Evolutionary conservation across 129 eudicot genomes (phyloP), one percentile per base, ranked within the genome.

Genomic region (Flaveria linearis): DNA sequence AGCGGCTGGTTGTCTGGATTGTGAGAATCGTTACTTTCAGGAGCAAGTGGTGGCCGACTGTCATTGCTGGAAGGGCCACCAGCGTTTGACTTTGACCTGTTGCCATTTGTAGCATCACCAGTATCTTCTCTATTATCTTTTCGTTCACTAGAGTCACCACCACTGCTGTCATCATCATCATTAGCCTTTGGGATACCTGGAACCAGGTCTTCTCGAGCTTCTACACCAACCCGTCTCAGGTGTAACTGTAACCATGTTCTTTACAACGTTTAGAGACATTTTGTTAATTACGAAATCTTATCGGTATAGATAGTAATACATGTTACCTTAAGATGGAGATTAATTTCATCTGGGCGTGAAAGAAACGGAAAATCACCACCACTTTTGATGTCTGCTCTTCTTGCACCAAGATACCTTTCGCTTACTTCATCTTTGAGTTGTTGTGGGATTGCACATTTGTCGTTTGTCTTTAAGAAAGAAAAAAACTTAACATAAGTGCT

Each of bases 321-420:
- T 16, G 45, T 22, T 79, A 95, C 99, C 96, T 91, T 96, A 76
- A 95, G 97, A 88, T 95, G 99, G 45, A 95, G 96, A 84, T 95
- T 95, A 26, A 95, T 88, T 87, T 95, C 99, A 82, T 95, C 99
- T 0, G 99, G 88, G 45, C 99, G 88, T 65, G 99, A 95, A 77
- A 95, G 93, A 75, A 91, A 95, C 7, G 99, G 99, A 68, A 91
- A 95, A 81, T 91, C 99, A 33, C 99, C 97, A 26, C 97, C 99
- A 30, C 86, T 80, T 80, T 95, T 95, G 56, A 95, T 81, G 78
- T 80, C 74, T 9, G 99, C 99, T 80, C 87, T 89, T 79, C 97
- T 87, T 20, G 99, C 99, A 72, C 90, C 97, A 51, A 96, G 92
- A 76, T 84, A 95, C 82, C 94, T 87, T 82, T 91, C 95, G 18